Evolutionary conservation across 2,329 filamentous ascomycete genomes (phyloP), one percentile per base, ranked within the genome.

Genomic region (Colletotrichum destructivum): DNA sequence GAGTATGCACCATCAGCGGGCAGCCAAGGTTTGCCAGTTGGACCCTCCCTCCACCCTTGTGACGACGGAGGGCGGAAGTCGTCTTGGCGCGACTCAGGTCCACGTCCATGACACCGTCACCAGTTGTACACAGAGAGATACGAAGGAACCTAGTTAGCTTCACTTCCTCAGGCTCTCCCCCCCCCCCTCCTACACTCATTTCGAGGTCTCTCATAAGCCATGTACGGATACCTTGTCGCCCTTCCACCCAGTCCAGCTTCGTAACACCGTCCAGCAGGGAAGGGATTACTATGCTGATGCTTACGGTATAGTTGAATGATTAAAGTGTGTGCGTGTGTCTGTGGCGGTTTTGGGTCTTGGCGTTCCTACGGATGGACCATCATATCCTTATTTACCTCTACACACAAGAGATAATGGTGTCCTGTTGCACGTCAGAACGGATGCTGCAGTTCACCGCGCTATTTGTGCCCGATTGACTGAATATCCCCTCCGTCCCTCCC

Each of bases 81-180:
- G 69, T 69, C 69, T 71, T 69, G 69, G 65, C 65, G 52, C 65
- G 65, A 71, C 59, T 63, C 59, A 69, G 64, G 60, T 60, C 65
- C 52, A 52, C 59, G 49, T 38, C 47, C 31, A 54, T 63, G 65
- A 59, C 65, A 54, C 69, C 40, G 59, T 70, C 26, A 42, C 55
- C 55, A 40, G 21, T 62, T 31, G 31, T 6, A 54, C 21, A 26
- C 51, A 46, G 51, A n/a, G 31, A 26, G 46, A 63, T 63, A 62
- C 69, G 65, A 71, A 71, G 69, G 38, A 69, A 71, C 69, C 46
- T 63, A 63, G 69, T 68, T 47, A 63, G 69, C 69, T 71, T 71
- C 65, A 69, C 59, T 63, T 69, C 59, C 5, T 31, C 31, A 7
- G 5, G 8, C 7, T 63, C 59, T 26, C 21, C n/a, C 31, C 18